A percentile compares a stretch with the other conserved stretches of the same genome.
These are phyloP conservation scores for Penicillium coffeae DNA, from an alignment of 495 filamentous ascomycete species.

Conservation along the genomic window DNA sequence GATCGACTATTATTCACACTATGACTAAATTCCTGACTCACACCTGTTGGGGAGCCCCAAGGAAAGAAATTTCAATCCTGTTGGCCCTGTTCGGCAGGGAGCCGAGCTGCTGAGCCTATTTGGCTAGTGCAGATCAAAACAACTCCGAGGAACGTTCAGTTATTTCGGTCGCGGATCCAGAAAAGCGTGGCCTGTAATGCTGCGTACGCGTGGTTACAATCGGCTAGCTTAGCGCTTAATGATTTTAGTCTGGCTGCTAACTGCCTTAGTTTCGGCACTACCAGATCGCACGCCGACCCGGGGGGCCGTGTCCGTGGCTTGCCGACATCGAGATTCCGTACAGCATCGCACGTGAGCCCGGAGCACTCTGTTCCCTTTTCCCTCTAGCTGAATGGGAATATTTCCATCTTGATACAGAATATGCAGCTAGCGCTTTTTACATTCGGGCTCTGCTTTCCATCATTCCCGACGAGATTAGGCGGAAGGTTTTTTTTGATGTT, in stretches of 20 bases:
- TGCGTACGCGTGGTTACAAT: neutral
- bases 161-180: neutral
- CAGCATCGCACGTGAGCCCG: neutral
- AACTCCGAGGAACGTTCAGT: too few relatives aligned
- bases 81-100: neutral
- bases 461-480: neutral
- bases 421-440: neutral
- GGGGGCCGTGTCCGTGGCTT: neutral
- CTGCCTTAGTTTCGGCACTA: neutral
- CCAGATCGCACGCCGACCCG: neutral
- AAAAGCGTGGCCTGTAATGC: neutral
- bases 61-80: neutral
- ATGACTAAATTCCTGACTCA: neutral
- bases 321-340: neutral
- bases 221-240: neutral
- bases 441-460: neutral
- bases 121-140: neutral
- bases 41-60: neutral
- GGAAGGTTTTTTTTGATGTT: neutral
- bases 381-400: too few relatives aligned
- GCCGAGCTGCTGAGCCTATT: neutral
- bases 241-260: neutral
- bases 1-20: neutral
- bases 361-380: too few relatives aligned
- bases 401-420: neutral